Base-by-base conservation (phyloP, 345 rosid species). In the Microcos paniculata region DNA sequence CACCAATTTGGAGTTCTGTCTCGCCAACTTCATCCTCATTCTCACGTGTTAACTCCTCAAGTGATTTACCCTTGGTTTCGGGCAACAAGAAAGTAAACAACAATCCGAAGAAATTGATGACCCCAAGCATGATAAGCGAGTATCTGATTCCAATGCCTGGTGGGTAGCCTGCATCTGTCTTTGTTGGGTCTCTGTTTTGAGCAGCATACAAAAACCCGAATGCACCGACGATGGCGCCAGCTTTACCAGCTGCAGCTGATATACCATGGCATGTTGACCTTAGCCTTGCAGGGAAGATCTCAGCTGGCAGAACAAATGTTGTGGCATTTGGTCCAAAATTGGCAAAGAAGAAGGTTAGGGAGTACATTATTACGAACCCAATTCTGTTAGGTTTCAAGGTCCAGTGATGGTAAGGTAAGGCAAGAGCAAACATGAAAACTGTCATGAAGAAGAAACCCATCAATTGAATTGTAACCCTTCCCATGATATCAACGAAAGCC, bases 361-460 rank as follows among this genome's bases (percentile, higher is more conserved):
- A 83, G 83, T 88, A 88, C 78, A 88, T 75, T 1, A 84, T 21
- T 24, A 89, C 85, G 21, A 91, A 91, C 0, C 91, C 91, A 5
- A 84, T 84, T 56, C 84, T 67, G 72, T 89, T 86, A 0, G 62
- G 82, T 72, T 64, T 81, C 2, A 65, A 74, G 0, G 73, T 86
- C 96, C 96, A 91, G 76, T 88, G 90, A 62, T 91, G 55, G 77
- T 91, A 89, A 42, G 96, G 96, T 21, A 90, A 82, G 0, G 94
- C 94, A 1, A 90, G 76, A 1, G 92, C 90, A 42, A 90, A 84
- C 89, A 85, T 88, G 72, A 88, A 88, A 18, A 84, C 92, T 15
- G 92, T 87, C 92, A 88, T 88, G 82, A 88, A 83, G 81, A 88
- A 88, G 83, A 89, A 89, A 0, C 92, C 90, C 89, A 85, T 84